Base-by-base conservation (phyloP, 139 green algal genomes). In the Chlamydomonas sp. region DNA sequence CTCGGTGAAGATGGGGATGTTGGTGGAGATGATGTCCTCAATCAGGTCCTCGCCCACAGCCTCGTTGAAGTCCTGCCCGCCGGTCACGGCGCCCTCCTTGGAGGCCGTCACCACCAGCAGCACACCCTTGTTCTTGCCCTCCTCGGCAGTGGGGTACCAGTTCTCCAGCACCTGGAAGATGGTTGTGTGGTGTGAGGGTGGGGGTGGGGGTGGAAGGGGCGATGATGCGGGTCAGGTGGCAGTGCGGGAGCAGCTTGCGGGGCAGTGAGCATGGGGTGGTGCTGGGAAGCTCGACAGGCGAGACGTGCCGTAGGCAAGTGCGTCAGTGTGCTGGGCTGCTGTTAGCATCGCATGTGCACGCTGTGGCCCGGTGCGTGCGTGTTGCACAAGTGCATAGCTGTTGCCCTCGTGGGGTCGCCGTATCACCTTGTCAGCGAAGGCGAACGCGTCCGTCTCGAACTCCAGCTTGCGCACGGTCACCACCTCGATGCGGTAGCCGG, bases 401-500 rank as follows among this genome's bases (percentile, higher is more conserved):
- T 49, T 49, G 31, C 31, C 31, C 31, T 90, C 68, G 31, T 49
- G 31, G 31, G 31, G 31, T 49, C 31, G 31, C 31, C 31, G 31
- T 49, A 49, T 81, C 87, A 98, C 89, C 93, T 99, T 99, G 92
- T 99, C 97, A 12, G 93, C 95, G 85, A 99, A 99, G 5, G 93
- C 95, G 90, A 98, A 99, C n/a, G 96, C 94, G 89, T 99, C 97
- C 49, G 94, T 95, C 92, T 98, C 96, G 90, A 98, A 98, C 94
- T 99, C 96, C 73, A 99, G 94, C 91, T 98, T 98, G 68, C 97
- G 92, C n/a, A 99, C 93, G 20, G 97, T 99, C n/a, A 97, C 93
- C 5, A 97, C 96, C 89, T 98, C 94, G 14, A 99, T 64, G 49
- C 95, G 92, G 94, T 98, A 99, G 5, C 96, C 96, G 3, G 97